Evolutionary conservation across 148 eudicot species (phyloP), one percentile per base, ranked within the genome.

Genomic region (Cornus florida): DNA sequence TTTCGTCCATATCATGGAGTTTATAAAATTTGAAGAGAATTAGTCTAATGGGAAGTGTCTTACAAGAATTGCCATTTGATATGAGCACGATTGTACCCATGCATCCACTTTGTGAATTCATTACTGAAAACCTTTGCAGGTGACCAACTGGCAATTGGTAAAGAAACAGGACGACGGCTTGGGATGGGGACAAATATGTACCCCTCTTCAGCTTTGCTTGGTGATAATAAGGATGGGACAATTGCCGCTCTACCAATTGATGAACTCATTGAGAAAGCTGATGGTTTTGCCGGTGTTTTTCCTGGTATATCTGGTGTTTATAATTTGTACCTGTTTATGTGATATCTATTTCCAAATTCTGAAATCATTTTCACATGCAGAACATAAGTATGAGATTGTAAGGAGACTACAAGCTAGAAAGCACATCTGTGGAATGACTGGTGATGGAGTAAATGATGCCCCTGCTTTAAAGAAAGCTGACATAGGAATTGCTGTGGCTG

Each of bases 121-220:
- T 41, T 2, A 57, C 57, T 70, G 69, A 70, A 32, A 70, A n/a
- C 65, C 71, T 35, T 19, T 80, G 28, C 81, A 91, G 94, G 94
- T 12, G 94, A 91, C 72, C 94, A 91, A 85, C 85, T 91, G 70
- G 94, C 94, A 10, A 91, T 91, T 62, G 94, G 74, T 7, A 91
- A 91, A 78, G 94, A 91, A 81, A 91, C 94, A 2, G 94, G 94
- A 67, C 83, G 94, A 66, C 79, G 94, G 46, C 88, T 91, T 7
- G 94, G 94, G 60, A 91, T 91, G 94, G 94, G 94, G 43, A 91
- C 91, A 66, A 91, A 91, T 82, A 91, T 91, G 94, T 91, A 91
- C 66, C 94, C 94, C 14, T 91, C 94, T 74, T 86, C 94, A 2
- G 43, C 87, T 71, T 84, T 91, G 74, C 83, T 91, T 19, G 89